These are phyloP conservation scores for Sphagnum fallax DNA, from an alignment of 228 moss, liverwort and hornwort genomes.

Conservation along the genomic window DNA sequence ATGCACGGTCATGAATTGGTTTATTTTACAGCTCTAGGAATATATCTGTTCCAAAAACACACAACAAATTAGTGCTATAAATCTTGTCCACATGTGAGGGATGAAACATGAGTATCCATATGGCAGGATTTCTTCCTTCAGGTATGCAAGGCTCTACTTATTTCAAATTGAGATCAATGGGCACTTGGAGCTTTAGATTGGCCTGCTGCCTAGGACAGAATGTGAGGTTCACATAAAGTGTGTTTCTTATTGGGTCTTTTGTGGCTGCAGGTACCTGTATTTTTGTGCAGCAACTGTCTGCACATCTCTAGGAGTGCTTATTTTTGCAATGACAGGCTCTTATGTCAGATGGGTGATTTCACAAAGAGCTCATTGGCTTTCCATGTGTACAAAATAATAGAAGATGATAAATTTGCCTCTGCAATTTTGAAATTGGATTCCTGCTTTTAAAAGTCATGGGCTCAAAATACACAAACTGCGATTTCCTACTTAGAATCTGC, in stretches of 20 bases:
- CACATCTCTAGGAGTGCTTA: constrained; percentile 34
- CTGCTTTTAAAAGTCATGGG: no score
- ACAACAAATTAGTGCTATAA: not conserved
- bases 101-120: not conserved
- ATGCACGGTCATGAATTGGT: not conserved
- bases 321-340: constrained; percentile 36
- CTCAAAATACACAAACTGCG: no score
- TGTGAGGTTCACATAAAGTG: no score
- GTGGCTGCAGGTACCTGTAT: constrained; percentile 63
- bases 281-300: constrained; percentile 59
- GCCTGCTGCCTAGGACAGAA: no score
- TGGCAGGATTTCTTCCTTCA: not conserved
- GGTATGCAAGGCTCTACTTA: not conserved
- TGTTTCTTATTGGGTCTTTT: not conserved
- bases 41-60: not conserved
- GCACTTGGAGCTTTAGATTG: no score
- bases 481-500: no score
- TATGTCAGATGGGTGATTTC: constrained; percentile 33
- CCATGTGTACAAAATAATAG: no score
- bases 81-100: not conserved
- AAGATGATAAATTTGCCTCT: no score
- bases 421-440: no score
- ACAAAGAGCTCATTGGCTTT: constrained; percentile 13
- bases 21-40: not conserved
- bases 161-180: not conserved